A percentile compares a stretch with the other conserved stretches of the same genome.
phyloP scores from a whole-genome alignment of 208 protist species.

The Borovskyia barvae region DNA sequence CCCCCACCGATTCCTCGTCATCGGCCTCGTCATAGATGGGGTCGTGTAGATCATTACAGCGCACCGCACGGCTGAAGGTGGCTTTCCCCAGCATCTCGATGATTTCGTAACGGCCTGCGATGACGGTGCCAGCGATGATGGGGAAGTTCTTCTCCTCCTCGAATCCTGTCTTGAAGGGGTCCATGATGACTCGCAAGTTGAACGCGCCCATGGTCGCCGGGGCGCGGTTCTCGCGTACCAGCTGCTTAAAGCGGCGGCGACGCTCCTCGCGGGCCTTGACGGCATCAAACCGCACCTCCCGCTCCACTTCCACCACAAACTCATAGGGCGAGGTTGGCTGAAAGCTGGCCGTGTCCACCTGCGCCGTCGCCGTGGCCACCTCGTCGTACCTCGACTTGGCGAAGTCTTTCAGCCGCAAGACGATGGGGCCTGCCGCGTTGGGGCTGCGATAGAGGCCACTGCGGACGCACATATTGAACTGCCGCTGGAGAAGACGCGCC shows the following conservation, averaged over 20 bases:
- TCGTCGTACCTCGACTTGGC: slow-evolving; percentile 40
- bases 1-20: slow-evolving; percentile 22
- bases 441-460: slow-evolving; percentile 26
- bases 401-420: slow-evolving; percentile 50
- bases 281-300: slow-evolving; percentile 69
- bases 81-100: slow-evolving; percentile 93
- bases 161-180: slow-evolving; percentile 92
- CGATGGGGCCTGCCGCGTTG: slow-evolving; percentile 23
- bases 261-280: slow-evolving; percentile 66
- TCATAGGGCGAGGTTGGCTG: slow-evolving; percentile 73
- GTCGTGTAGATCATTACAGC: slow-evolving; percentile 91
- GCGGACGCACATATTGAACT: slow-evolving; percentile 53
- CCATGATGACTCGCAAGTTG: slow-evolving; percentile 89
- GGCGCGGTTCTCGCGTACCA: slow-evolving; percentile 64
- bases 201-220: slow-evolving; percentile 87
- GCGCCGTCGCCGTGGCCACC: slow-evolving; percentile 26
- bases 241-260: slow-evolving; percentile 56
- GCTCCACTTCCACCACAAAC: slow-evolving; percentile 87
- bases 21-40: slow-evolving; percentile 76
- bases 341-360: slow-evolving; percentile 35
- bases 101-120: slow-evolving; percentile 94
- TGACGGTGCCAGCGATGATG: slow-evolving; percentile 83
- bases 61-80: slow-evolving; percentile 93
- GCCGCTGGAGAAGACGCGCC: slow-evolving; percentile 38
- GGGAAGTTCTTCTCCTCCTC: slow-evolving; percentile 93